Evolutionary conservation across 2,329 filamentous ascomycete genomes (phyloP).

Genomic region (Sordariomycetes sp.): DNA sequence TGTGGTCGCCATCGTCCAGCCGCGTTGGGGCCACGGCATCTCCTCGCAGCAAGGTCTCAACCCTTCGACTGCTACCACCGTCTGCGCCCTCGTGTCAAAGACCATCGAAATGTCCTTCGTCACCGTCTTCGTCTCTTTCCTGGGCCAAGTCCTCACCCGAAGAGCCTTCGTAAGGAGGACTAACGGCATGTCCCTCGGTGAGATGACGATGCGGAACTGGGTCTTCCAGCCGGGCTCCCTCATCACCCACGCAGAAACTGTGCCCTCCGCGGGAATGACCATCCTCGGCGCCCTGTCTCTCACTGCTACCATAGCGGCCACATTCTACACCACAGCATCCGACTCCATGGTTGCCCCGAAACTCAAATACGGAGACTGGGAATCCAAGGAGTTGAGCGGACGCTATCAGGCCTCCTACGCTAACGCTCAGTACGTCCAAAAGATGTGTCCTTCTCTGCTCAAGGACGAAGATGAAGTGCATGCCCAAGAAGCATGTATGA

Average conservation of each 20-base stretch:
- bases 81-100: constrained; percentile 65
- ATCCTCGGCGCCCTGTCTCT: constrained; percentile 57
- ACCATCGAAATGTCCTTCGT: constrained; percentile 71
- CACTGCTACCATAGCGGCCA: constrained; percentile 53
- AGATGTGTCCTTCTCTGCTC: constrained; percentile 55
- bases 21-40: constrained; percentile 52
- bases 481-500: constrained; percentile 49
- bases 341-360: constrained; percentile 69
- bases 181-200: constrained; percentile 61
- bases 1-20: constrained; percentile 49
- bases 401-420: constrained; percentile 53
- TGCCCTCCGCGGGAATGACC: constrained; percentile 55
- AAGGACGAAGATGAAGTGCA: constrained; percentile 25
- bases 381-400: constrained; percentile 40
- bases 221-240: constrained; percentile 63
- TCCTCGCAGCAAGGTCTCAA: constrained; percentile 41
- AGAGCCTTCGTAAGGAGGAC: constrained; percentile 53
- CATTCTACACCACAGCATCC: constrained; percentile 69
- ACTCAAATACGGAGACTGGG: constrained; percentile 48
- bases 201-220: constrained; percentile 73
- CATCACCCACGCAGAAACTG: constrained; percentile 57
- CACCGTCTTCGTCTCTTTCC: constrained; percentile 64
- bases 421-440: constrained; percentile 46
- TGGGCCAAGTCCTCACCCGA: constrained; percentile 67
- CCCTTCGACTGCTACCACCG: constrained; percentile 55